These are phyloP conservation scores for Saccharomyces eubayanus DNA, from an alignment of 805 yeast species.

Conservation along the genomic window DNA sequence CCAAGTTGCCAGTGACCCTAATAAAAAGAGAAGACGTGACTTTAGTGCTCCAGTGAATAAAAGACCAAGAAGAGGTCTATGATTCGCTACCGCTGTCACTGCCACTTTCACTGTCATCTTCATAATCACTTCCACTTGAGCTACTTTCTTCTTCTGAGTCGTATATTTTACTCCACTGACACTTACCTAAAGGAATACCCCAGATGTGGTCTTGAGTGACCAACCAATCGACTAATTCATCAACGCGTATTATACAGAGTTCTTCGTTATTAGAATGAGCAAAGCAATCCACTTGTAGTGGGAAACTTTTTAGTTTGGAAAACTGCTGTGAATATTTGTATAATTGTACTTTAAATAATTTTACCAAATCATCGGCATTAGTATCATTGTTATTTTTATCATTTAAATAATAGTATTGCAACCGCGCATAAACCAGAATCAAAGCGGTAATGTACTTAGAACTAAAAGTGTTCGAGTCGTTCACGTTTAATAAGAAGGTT, in stretches of 20 bases:
- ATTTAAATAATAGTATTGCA: conserved; percentile 27
- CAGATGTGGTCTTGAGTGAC: conserved; percentile 50
- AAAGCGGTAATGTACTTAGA: conserved; percentile 46
- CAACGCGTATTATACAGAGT: conserved; percentile 44
- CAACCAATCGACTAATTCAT: conserved; percentile 63
- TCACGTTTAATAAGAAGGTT: conserved; percentile 4
- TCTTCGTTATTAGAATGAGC: conserved; percentile 14
- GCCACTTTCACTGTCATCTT: conserved; percentile 18
- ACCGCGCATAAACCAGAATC: conserved; percentile 54
- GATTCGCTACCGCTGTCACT: conserved; percentile 4
- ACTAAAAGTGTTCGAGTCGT: conserved; percentile 50
- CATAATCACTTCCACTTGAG: conserved; percentile 18
- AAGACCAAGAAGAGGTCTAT: conserved; percentile 31
- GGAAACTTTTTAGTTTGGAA: conserved; percentile 51
- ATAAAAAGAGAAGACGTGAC: conserved; percentile 22
- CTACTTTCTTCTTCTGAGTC: conserved; percentile 14
- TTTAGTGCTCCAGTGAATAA: conserved; percentile 18
- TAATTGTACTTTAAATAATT: conserved; percentile 41
- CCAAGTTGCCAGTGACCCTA: conserved; percentile 18
- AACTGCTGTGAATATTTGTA: conserved; percentile 56
- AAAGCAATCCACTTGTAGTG: conserved; percentile 33
- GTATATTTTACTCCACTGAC: conserved; percentile 27
- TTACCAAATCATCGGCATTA: conserved; percentile 36
- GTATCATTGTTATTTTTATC: not conserved
- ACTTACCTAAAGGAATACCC: conserved; percentile 70